Evolutionary conservation across 139 green algal genomes (phyloP).

Genomic region (Medakamo hakoo): DNA sequence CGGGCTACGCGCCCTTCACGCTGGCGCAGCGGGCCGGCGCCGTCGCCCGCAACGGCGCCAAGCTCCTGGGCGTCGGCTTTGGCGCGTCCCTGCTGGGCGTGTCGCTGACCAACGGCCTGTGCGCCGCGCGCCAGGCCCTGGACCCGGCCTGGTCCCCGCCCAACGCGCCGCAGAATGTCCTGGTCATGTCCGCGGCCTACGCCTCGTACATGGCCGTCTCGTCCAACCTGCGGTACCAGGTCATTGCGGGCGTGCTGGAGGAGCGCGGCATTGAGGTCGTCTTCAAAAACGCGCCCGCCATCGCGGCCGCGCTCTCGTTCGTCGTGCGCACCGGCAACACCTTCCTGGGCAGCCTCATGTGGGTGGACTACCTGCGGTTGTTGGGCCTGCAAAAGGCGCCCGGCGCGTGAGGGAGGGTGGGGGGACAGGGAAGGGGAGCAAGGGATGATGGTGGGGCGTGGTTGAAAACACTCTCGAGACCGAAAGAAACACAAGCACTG

Average conservation of each 20-base stretch:
- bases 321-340: conserved; percentile 72
- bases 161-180: conserved; percentile 53
- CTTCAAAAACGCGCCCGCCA: conserved; percentile 40
- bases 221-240: conserved; percentile 80
- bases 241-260: conserved; percentile 83
- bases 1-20: conserved; percentile 43
- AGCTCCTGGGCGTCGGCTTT: conserved; percentile 79
- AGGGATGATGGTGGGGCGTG: too few species aligned
- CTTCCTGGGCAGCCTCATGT: conserved; percentile 79
- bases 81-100: conserved; percentile 66
- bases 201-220: conserved; percentile 88
- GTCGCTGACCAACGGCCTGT: conserved; percentile 71
- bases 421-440: too few species aligned
- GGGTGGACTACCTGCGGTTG: conserved; percentile 77
- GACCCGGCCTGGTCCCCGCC: conserved; percentile 45
- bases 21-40: conserved; percentile 57
- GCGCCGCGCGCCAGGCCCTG: conserved; percentile 34
- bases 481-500: too few species aligned
- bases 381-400: conserved; percentile 46
- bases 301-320: conserved; percentile 63
- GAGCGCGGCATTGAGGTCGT: conserved; percentile 78
- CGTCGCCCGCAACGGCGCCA: conserved; percentile 69
- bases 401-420: neutral
- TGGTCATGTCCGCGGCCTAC: conserved; percentile 64
- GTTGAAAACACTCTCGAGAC: too few species aligned